Evolutionary conservation across 768 basidiomycete species (phyloP).

Genomic region (Tephrocybe rancida): DNA sequence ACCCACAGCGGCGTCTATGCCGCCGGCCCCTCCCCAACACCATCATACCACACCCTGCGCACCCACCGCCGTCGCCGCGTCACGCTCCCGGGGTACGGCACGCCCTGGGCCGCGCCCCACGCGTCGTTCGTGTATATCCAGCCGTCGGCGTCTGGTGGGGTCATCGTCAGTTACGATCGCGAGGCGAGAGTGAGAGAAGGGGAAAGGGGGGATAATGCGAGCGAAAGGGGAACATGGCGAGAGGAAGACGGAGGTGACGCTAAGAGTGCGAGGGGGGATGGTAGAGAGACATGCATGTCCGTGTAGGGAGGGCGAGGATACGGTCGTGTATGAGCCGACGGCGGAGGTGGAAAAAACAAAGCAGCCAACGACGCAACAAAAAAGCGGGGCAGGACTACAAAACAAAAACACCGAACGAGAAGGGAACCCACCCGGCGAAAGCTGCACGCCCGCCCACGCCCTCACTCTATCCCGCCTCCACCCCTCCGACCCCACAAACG

Average conservation of each 20-base stretch:
- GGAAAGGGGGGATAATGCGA: background rate
- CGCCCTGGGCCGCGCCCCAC: constrained; percentile 58
- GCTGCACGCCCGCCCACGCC: constrained; percentile 45
- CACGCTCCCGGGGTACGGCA: constrained; percentile 45
- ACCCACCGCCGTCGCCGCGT: constrained; percentile 74
- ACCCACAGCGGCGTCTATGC: no score
- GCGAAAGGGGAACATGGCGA: background rate
- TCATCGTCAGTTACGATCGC: background rate
- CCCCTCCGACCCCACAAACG: constrained; percentile 74
- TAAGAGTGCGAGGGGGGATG: no score
- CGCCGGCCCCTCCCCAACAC: constrained; percentile 1
- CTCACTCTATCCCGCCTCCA: constrained; percentile 72
- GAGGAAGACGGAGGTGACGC: no score
- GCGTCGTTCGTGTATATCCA: constrained; percentile 84
- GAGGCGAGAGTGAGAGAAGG: background rate
- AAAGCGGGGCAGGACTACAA: no score
- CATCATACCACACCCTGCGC: constrained; percentile 64
- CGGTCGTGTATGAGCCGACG: constrained; percentile 4
- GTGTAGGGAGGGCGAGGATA: no score
- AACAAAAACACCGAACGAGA: background rate
- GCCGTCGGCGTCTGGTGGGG: constrained; percentile 47
- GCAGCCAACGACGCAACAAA: no score
- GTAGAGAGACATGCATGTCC: no score
- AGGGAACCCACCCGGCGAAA: background rate
- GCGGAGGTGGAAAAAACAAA: constrained; percentile 29